phyloP scores from a whole-genome alignment of 1,284 basidiomycete species.

The Leccinum griseonigrum region DNA sequence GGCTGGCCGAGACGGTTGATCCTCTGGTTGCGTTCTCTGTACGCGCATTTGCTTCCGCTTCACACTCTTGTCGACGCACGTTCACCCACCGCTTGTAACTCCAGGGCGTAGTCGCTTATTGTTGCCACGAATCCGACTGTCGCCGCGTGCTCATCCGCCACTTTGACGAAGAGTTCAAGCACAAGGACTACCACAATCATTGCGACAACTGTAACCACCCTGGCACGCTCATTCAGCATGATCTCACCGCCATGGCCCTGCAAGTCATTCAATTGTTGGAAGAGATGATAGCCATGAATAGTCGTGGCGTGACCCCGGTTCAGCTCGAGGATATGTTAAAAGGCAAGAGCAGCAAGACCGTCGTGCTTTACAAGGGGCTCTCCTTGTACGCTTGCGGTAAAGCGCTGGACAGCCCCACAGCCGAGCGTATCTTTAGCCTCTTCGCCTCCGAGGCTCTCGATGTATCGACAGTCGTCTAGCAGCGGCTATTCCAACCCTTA shows the following conservation, averaged over 20 bases:
- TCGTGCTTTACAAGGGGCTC: conserved; percentile 49
- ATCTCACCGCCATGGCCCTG: conserved; percentile 53
- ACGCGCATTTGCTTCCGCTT: conserved; percentile 1
- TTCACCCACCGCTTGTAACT: conserved; percentile 31
- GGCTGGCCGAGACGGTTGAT: conserved; percentile 75
- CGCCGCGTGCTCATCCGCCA: conserved; percentile 81
- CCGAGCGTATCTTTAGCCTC: conserved; percentile 59
- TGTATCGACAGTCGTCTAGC: conserved; percentile 36
- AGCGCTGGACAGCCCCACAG: conserved; percentile 44
- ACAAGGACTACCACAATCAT: conserved; percentile 52
- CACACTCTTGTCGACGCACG: not conserved
- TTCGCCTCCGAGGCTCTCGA: conserved; percentile 44
- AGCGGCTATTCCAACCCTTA: conserved; percentile 34
- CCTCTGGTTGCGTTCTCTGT: conserved; percentile 64
- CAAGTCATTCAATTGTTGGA: conserved; percentile 54
- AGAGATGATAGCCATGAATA: conserved; percentile 35
- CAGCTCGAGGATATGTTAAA: conserved; percentile 58
- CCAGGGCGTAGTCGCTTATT: conserved; percentile 63
- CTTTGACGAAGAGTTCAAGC: conserved; percentile 64
- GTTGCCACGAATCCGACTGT: conserved; percentile 81
- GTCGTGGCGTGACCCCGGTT: conserved; percentile 43
- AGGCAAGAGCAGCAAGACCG: conserved; percentile 51
- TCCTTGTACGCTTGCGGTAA: conserved; percentile 55
- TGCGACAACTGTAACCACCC: conserved; percentile 76
- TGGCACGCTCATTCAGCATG: conserved; percentile 40